Base-by-base conservation (phyloP, 1,139 yeast genomes). In the Hyphopichia burtonii region DNA sequence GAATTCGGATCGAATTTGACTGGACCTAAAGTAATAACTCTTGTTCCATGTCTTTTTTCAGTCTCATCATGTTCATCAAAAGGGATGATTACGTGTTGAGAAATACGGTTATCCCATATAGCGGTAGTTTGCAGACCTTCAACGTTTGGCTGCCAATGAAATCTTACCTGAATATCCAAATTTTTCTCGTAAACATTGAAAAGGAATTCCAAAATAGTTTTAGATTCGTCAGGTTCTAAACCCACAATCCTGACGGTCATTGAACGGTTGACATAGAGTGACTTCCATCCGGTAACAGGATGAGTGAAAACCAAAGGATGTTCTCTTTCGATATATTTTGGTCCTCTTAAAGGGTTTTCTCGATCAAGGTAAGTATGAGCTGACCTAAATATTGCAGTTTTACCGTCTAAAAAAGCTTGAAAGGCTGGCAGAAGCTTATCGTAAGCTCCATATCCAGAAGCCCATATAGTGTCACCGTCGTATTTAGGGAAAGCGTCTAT, bases 1-100 rank as follows among this genome's bases (percentile, higher is more conserved):
- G 77, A 69, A 28, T 55, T 52, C 14, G 80, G 80, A 17, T 31
- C 34, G 17, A 31, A 31, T n/a, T 12, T 14, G 31, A 55, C 55
- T 45, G 74, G 80, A 22, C 76, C 80, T 49, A 76, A 63, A 0
- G 78, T 61, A 4, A 78, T 74, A 18, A 75, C 80, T 53, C 82
- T 64, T 30, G 75, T 72, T 16, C 79, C 80, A 44, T 71, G 79
- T 52, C 80, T 63, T 31, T 72, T 60, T 17, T 68, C 71, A 38
- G 55, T 44, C 19, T 72, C 74, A 47, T 68, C 75, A 50, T 74
- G 74, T 56, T 76, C 81, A 39, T 70, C 65, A 31, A 12, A 31
- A 31, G 20, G 20, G 16, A 71, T 70, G 23, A 72, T 69, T 38
- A 58, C 55, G 55, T 75, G 80, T 44, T 70, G 73, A 18, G 74